Conservation (phyloP, 2,329 filamentous ascomycete genomes). For the Alternaria angustiovoidea region DNA sequence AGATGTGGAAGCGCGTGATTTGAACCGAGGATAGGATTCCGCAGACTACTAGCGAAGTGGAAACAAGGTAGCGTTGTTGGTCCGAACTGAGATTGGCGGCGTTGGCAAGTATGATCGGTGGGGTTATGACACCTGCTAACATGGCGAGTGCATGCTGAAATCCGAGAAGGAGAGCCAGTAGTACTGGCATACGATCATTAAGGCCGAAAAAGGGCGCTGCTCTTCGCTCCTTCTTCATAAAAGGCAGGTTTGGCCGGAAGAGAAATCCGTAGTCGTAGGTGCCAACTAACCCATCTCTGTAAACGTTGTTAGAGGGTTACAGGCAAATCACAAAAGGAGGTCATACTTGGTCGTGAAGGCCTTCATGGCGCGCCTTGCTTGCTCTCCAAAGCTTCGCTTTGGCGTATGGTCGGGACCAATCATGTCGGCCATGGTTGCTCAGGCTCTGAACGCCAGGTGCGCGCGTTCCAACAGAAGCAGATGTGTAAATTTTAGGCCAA, state of each 20-base stretch:
- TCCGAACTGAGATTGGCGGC: constrained; percentile 69
- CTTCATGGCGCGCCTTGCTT: constrained; percentile 51
- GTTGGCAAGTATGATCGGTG: constrained; percentile 74
- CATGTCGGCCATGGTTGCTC: constrained; percentile 45
- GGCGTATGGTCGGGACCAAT: constrained; percentile 55
- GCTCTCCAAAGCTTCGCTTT: constrained; percentile 54
- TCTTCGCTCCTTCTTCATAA: constrained; percentile 70
- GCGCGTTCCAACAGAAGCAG: not conserved
- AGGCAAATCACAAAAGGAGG: not conserved
- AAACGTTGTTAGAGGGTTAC: not conserved
- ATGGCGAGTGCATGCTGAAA: constrained; percentile 83
- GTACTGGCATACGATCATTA: constrained; percentile 77
- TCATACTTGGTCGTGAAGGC: constrained; percentile 60
- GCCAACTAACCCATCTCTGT: constrained; percentile 77
- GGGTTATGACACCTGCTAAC: constrained; percentile 73
- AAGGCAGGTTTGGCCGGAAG: constrained; percentile 82
- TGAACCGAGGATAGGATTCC: constrained; percentile 78
- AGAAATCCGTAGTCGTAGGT: constrained; percentile 91
- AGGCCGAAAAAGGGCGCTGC: constrained; percentile 86
- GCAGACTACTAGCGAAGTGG: constrained; percentile 79
- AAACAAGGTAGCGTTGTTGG: constrained; percentile 79
- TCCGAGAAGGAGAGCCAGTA: constrained; percentile 76
- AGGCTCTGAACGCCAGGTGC: not conserved
- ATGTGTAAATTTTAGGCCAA: not conserved
- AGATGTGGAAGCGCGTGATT: constrained; percentile 77